Conservation (phyloP, 306 rosid genomes). For the Adenanthera pavonina region DNA sequence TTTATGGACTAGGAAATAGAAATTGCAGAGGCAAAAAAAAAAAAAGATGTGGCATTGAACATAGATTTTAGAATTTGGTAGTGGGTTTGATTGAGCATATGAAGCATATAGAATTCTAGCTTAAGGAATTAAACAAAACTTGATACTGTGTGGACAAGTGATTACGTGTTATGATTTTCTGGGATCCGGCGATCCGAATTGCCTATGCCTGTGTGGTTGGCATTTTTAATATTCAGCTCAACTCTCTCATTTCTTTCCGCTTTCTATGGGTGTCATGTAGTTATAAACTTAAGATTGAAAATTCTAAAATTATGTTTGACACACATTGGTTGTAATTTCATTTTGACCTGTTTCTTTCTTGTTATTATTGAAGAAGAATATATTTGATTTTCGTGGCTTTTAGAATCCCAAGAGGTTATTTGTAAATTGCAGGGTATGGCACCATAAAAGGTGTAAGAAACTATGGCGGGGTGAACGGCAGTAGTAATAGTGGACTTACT, state of each 20-base stretch:
- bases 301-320: neutral
- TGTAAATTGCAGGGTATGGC: slow-evolving; percentile 55
- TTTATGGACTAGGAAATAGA: neutral
- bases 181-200: slow-evolving; percentile 28
- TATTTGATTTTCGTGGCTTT: neutral
- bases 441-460: slow-evolving; percentile 53
- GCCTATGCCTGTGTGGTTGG: neutral
- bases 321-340: neutral
- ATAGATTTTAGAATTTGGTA: neutral
- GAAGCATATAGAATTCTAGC: slow-evolving; percentile 5
- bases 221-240: neutral
- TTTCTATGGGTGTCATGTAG: slow-evolving; percentile 1
- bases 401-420: slow-evolving; percentile 27
- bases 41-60: neutral
- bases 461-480: slow-evolving; percentile 47
- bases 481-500: slow-evolving; percentile 48
- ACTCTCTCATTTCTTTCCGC: neutral
- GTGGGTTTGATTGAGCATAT: neutral
- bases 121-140: neutral
- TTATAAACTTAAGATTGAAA: slow-evolving; percentile 10
- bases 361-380: neutral
- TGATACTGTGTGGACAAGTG: slow-evolving; percentile 21
- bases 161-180: slow-evolving; percentile 22
- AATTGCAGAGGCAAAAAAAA: neutral
- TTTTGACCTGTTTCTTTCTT: neutral